Percentiles rank a stretch among this genome's conserved stretches.
phyloP scores from a whole-genome alignment of 225 moss, liverwort and hornwort genomes.

The Thuidium tamariscinum region DNA sequence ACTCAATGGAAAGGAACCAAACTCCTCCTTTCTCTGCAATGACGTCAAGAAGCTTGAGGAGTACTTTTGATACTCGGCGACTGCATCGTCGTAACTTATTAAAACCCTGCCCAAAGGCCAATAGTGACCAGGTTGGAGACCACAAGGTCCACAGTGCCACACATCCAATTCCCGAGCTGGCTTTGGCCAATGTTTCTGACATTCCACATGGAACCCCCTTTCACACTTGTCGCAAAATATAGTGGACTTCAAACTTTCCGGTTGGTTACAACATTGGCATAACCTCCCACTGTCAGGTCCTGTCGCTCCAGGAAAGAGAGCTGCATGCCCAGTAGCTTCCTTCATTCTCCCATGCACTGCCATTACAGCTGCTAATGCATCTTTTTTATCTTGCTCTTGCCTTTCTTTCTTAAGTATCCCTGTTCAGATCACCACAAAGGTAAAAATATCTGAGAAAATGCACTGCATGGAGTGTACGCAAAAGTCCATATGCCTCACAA shows the following conservation, averaged over 20 bases:
- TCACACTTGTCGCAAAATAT: slow-evolving; percentile 57
- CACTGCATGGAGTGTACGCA: not conserved
- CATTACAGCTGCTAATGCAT: slow-evolving; percentile 35
- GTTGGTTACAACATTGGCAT: slow-evolving; percentile 29
- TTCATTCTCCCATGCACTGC: slow-evolving; percentile 31
- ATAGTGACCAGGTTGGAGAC: slow-evolving; percentile 30
- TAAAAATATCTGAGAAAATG: not conserved
- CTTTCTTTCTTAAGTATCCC: slow-evolving; percentile 43
- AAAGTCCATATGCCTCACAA: not conserved
- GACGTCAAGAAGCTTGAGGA: slow-evolving; percentile 20
- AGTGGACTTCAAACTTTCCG: slow-evolving; percentile 25
- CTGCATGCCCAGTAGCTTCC: slow-evolving; percentile 24
- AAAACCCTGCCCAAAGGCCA: slow-evolving; percentile 47
- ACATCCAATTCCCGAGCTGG: slow-evolving; percentile 24
- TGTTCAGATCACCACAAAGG: not conserved
- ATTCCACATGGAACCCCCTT: slow-evolving; percentile 35
- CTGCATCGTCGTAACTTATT: slow-evolving; percentile 40
- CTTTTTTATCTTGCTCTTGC: slow-evolving; percentile 28
- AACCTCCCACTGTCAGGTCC: slow-evolving; percentile 32
- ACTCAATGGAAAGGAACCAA: slow-evolving; percentile 1
- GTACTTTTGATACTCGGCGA: slow-evolving; percentile 40
- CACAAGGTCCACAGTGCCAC: slow-evolving; percentile 51
- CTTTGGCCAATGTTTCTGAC: slow-evolving; percentile 32
- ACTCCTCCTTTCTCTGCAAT: slow-evolving; percentile 22
- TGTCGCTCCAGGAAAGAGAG: slow-evolving; percentile 41